Evolutionary conservation across 208 protist species (phyloP).

Genomic region (Tritrichomonas musculus): DNA sequence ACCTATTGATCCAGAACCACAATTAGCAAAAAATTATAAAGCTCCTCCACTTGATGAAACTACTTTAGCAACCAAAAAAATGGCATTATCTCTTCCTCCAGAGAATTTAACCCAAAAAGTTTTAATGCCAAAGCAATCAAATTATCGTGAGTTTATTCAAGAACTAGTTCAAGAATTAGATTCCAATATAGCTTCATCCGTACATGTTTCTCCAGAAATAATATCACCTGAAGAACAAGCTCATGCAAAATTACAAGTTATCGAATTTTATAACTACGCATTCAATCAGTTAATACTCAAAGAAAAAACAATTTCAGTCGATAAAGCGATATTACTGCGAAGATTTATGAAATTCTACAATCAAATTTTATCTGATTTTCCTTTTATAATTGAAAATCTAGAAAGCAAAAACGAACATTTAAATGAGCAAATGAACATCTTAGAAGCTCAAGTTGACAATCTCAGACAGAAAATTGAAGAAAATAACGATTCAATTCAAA

Average conservation of each 20-base stretch:
- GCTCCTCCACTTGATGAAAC: neutral
- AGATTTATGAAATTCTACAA: neutral
- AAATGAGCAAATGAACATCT: neutral
- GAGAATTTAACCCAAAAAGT: too few relatives aligned
- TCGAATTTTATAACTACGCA: neutral
- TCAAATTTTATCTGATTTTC: neutral
- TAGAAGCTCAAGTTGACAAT: neutral
- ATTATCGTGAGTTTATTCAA: too few relatives aligned
- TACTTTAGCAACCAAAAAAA: too few relatives aligned
- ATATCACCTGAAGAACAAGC: too few relatives aligned
- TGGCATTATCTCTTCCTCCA: too few relatives aligned
- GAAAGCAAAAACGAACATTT: neutral
- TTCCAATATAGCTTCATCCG: too few relatives aligned
- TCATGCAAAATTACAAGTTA: neutral
- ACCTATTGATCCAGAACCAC: neutral
- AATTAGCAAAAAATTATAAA: neutral
- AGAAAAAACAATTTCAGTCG: neutral
- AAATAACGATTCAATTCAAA: neutral
- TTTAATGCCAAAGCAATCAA: too few relatives aligned
- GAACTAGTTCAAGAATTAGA: too few relatives aligned
- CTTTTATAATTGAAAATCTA: neutral
- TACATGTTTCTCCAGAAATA: too few relatives aligned
- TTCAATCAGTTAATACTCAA: neutral
- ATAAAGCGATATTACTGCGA: neutral
- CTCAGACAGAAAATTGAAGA: neutral